These are phyloP conservation scores for Bolboschoenoplectus hybrid DNA, from an alignment of 202 grass and related monocot species.

Conservation along the genomic window DNA sequence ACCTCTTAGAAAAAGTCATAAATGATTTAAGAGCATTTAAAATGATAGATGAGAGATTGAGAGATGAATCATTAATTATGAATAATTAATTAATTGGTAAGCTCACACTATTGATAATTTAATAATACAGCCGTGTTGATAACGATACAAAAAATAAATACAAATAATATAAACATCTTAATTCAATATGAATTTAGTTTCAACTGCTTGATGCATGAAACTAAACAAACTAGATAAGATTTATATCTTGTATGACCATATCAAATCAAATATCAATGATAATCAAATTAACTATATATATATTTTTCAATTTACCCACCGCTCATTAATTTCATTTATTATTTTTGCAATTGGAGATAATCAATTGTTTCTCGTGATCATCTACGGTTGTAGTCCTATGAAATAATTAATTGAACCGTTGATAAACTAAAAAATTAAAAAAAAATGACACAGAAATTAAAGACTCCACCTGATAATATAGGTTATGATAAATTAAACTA, in stretches of 20 bases:
- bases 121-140: neutral
- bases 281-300: neutral
- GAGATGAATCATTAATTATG: neutral
- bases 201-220: neutral
- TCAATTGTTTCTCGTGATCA: conserved; percentile 12
- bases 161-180: neutral
- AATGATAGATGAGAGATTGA: conserved; percentile 2
- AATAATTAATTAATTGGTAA: neutral
- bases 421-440: neutral
- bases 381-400: neutral
- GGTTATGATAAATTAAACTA: neutral
- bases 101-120: neutral
- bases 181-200: neutral
- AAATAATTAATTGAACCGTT: neutral
- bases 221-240: neutral
- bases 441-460: neutral
- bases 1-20: neutral
- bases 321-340: conserved; percentile 10
- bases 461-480: neutral
- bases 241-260: neutral
- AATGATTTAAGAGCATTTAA: neutral
- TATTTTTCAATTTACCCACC: neutral
- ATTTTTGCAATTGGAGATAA: neutral
- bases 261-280: neutral
- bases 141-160: neutral